Evolutionary conservation across 495 filamentous ascomycete genomes (phyloP).

Genomic region (Penicillium cataractarum): DNA sequence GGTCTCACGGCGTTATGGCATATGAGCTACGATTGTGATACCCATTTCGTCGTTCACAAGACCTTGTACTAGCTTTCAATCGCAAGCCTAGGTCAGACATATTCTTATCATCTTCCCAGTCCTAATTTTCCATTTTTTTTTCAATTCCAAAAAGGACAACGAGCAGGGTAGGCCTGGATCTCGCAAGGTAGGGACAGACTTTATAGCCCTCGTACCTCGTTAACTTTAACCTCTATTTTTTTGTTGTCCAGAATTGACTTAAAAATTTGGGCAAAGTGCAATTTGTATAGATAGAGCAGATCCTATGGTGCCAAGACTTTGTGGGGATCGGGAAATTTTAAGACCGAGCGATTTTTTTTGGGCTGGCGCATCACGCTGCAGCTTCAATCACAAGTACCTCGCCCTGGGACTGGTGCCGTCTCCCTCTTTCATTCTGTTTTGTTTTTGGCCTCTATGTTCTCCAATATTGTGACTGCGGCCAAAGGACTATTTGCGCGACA

Average conservation of each 20-base stretch:
- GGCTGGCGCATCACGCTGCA: conserved; percentile 24
- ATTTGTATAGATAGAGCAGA: not conserved
- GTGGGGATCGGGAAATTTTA: conserved; percentile 39
- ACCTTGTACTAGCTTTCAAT: not conserved
- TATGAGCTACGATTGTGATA: not conserved
- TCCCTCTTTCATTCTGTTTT: conserved; percentile 6
- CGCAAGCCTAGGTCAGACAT: not conserved
- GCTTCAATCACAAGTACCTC: conserved; percentile 7
- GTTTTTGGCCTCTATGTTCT: conserved; percentile 43
- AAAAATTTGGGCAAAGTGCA: no score
- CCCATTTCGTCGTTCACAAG: not conserved
- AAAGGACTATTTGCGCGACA: conserved; percentile 47
- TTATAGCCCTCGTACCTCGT: no score
- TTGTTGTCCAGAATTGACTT: no score
- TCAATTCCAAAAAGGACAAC: no score
- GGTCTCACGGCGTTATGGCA: not conserved
- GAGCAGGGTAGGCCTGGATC: no score
- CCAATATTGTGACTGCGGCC: conserved; percentile 48
- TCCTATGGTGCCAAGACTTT: conserved; percentile 14
- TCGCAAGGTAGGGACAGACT: no score
- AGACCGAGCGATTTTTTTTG: conserved; percentile 43
- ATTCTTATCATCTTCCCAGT: not conserved
- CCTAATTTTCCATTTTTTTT: no score
- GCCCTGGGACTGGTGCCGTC: conserved; percentile 10
- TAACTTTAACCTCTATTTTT: no score